These are phyloP conservation scores for Clonostachys byssicola DNA, from an alignment of 2,329 filamentous ascomycete genomes.

Conservation along the genomic window DNA sequence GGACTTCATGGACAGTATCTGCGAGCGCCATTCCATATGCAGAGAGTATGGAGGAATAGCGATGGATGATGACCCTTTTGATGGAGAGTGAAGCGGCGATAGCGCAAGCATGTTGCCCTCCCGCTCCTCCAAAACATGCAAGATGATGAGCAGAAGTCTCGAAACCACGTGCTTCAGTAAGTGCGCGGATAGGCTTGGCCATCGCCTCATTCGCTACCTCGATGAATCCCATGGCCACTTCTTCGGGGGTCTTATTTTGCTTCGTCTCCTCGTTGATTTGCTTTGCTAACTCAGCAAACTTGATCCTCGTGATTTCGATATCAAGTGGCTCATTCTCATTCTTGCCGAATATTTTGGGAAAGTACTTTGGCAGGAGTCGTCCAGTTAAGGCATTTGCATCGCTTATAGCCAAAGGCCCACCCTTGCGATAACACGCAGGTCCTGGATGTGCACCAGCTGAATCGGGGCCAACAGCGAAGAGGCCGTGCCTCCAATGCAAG, in stretches of 20 bases:
- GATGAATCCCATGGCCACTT: constrained; percentile 48
- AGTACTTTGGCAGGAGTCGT: constrained; percentile 51
- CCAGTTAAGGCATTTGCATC: constrained; percentile 68
- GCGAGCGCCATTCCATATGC: constrained; percentile 37
- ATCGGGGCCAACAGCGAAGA: constrained; percentile 67
- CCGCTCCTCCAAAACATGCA: constrained; percentile 61
- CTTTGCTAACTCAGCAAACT: constrained; percentile 33
- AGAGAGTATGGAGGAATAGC: constrained; percentile 31
- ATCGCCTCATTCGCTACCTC: constrained; percentile 75
- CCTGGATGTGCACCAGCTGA: constrained; percentile 69
- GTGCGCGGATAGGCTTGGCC: constrained; percentile 63
- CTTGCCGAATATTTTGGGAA: constrained; percentile 85
- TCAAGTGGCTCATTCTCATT: constrained; percentile 82
- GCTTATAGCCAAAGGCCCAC: constrained; percentile 66
- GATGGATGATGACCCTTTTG: constrained; percentile 31
- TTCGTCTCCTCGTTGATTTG: constrained; percentile 30
- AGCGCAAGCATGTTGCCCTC: constrained; percentile 53
- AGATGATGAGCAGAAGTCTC: constrained; percentile 21
- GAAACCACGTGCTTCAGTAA: constrained; percentile 45
- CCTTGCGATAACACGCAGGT: constrained; percentile 66
- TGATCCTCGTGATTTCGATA: constrained; percentile 37
- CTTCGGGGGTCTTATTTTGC: constrained; percentile 22
- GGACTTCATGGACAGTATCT: constrained; percentile 27
- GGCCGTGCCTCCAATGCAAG: constrained; percentile 63
- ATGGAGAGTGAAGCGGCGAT: constrained; percentile 35